Percentiles rank a stretch among this genome's conserved stretches.
phyloP scores from a whole-genome alignment of 2,329 filamentous ascomycete genomes.

The Ophiostoma perfectum region DNA sequence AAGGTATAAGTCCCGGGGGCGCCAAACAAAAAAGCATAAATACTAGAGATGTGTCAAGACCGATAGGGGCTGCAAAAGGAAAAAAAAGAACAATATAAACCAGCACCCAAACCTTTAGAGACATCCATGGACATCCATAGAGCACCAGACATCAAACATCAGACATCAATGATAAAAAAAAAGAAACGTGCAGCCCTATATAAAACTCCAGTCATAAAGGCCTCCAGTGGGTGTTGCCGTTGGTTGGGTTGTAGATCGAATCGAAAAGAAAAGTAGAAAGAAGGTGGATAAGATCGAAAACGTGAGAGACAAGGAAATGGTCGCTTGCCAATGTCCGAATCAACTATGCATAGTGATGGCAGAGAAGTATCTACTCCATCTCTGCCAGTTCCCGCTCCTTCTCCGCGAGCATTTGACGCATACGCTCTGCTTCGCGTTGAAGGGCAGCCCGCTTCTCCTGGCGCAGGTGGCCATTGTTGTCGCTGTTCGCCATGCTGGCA shows the following conservation, averaged over 20 bases:
- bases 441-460: conserved; percentile 61
- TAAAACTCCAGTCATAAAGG: neutral
- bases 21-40: conserved; percentile 2
- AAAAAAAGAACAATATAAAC: neutral
- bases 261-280: too few relatives aligned
- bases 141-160: neutral
- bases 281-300: neutral
- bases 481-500: neutral
- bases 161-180: neutral
- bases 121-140: neutral
- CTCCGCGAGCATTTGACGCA: conserved; percentile 64
- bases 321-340: too few relatives aligned
- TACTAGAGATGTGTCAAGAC: neutral
- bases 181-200: neutral
- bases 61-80: neutral
- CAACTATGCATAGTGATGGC: too few relatives aligned
- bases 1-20: conserved; percentile 15
- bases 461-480: neutral
- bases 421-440: conserved; percentile 67
- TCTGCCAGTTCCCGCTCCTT: conserved; percentile 68
- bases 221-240: neutral
- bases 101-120: neutral
- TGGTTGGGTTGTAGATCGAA: neutral
- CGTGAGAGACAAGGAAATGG: neutral
- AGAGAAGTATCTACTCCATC: conserved; percentile 25